Percentiles rank a stretch among this genome's conserved stretches.
Evolutionary conservation across 129 eudicot species (phyloP).

Genomic region (Sambucus nigra): DNA sequence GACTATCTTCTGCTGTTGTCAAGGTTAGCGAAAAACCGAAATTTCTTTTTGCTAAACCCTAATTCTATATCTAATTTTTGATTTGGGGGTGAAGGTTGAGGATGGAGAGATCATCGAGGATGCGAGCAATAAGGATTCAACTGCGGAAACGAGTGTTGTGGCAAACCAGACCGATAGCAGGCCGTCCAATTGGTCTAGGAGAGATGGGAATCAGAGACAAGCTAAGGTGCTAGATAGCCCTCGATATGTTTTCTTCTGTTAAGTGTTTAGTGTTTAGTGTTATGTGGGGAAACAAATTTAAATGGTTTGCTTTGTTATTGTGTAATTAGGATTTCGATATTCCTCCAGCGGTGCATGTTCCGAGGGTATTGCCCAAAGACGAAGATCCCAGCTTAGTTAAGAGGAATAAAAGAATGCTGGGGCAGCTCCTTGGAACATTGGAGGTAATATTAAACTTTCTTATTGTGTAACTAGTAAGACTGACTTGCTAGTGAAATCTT

Average conservation of each 20-base stretch:
- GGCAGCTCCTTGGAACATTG: slow-evolving; percentile 88
- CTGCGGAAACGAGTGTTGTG: slow-evolving; percentile 22
- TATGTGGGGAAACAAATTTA: no score
- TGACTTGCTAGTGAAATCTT: no score
- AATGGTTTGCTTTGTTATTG: background rate
- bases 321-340: slow-evolving; percentile 56
- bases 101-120: slow-evolving; percentile 53
- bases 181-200: slow-evolving; percentile 47
- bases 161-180: slow-evolving; percentile 30
- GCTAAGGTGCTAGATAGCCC: slow-evolving; percentile 40
- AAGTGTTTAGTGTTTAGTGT: background rate
- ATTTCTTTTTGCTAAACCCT: background rate
- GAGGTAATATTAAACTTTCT: slow-evolving; percentile 40
- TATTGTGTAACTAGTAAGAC: no score
- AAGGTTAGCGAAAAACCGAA: slow-evolving; percentile 39
- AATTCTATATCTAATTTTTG: background rate
- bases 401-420: slow-evolving; percentile 85
- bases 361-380: slow-evolving; percentile 76
- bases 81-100: slow-evolving; percentile 40
- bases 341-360: slow-evolving; percentile 60
- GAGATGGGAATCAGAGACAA: slow-evolving; percentile 53
- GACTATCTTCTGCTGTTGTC: slow-evolving; percentile 89
- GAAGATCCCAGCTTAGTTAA: slow-evolving; percentile 90
- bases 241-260: background rate
- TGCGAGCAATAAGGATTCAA: slow-evolving; percentile 24